Conservation (phyloP, 257 asterid genomes). For the Primulina eburnea region DNA sequence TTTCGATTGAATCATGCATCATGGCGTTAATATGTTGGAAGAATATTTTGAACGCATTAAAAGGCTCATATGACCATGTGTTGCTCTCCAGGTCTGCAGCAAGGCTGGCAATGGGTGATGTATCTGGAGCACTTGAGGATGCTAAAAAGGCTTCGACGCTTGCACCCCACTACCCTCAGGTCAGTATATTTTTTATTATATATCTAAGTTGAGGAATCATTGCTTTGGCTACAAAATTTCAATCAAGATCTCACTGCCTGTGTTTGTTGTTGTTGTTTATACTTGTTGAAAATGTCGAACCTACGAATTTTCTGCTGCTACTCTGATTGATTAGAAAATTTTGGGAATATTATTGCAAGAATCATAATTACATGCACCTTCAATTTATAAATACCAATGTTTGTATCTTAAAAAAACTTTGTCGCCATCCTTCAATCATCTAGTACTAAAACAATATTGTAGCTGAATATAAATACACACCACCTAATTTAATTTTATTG, state of each 20-base stretch:
- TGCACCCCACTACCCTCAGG: constrained; percentile 69
- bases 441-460: no score
- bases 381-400: no score
- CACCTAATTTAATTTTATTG: no score
- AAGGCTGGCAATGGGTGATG: constrained; percentile 61
- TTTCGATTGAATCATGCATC: constrained; percentile 11
- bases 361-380: neutral
- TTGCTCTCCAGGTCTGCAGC: constrained; percentile 55
- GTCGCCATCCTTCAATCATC: no score
- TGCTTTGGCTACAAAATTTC: neutral
- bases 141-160: constrained; percentile 54
- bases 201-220: neutral
- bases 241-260: neutral
- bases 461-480: no score
- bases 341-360: neutral
- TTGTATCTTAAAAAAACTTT: no score
- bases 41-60: neutral
- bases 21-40: neutral
- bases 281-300: neutral
- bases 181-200: constrained; percentile 21
- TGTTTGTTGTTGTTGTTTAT: neutral
- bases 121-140: constrained; percentile 70
- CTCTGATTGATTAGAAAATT: neutral
- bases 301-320: neutral
- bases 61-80: constrained; percentile 9